Evolutionary conservation across 768 basidiomycete species (phyloP).

Genomic region (Hortiboletus flavorubellus): DNA sequence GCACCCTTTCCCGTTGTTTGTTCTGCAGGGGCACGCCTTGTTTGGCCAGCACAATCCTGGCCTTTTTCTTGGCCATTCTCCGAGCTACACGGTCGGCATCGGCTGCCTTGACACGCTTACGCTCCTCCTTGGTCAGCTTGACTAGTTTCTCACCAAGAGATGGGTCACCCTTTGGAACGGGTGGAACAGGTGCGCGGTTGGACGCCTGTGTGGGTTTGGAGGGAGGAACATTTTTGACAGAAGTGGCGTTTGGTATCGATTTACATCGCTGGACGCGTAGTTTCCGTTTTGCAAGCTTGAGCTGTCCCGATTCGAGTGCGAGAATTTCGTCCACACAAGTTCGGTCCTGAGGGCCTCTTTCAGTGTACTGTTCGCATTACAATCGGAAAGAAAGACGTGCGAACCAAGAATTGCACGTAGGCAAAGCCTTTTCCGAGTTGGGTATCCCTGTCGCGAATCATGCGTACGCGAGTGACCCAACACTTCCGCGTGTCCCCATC

Average conservation of each 20-base stretch:
- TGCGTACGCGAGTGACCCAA: slow-evolving; percentile 84
- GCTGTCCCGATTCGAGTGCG: slow-evolving; percentile 67
- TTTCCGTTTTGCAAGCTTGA: slow-evolving; percentile 92
- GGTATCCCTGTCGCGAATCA: slow-evolving; percentile 86
- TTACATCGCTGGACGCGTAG: slow-evolving; percentile 91
- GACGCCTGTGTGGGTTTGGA: slow-evolving; percentile 5
- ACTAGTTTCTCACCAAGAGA: slow-evolving; percentile 74
- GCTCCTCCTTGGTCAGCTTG: slow-evolving; percentile 77
- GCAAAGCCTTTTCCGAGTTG: slow-evolving; percentile 95
- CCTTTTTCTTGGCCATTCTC: slow-evolving; percentile 88
- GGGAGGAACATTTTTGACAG: slow-evolving; percentile 12
- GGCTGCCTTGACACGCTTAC: slow-evolving; percentile 76
- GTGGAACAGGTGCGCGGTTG: slow-evolving; percentile 8
- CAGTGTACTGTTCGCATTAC: neutral
- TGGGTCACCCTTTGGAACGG: slow-evolving; percentile 74
- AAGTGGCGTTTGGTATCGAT: slow-evolving; percentile 45
- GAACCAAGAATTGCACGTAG: slow-evolving; percentile 82
- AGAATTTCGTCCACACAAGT: slow-evolving; percentile 92
- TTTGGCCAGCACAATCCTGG: slow-evolving; percentile 50
- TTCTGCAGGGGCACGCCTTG: slow-evolving; percentile 35
- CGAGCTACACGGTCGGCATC: slow-evolving; percentile 81
- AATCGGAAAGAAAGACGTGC: neutral
- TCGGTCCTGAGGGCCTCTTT: slow-evolving; percentile 56
- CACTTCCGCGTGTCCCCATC: slow-evolving; percentile 37
- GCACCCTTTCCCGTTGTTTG: slow-evolving; percentile 47